Evolutionary conservation across 2,329 filamentous ascomycete genomes (phyloP), one percentile per base, ranked within the genome.

Genomic region (Rhytidhysteron rufulum): DNA sequence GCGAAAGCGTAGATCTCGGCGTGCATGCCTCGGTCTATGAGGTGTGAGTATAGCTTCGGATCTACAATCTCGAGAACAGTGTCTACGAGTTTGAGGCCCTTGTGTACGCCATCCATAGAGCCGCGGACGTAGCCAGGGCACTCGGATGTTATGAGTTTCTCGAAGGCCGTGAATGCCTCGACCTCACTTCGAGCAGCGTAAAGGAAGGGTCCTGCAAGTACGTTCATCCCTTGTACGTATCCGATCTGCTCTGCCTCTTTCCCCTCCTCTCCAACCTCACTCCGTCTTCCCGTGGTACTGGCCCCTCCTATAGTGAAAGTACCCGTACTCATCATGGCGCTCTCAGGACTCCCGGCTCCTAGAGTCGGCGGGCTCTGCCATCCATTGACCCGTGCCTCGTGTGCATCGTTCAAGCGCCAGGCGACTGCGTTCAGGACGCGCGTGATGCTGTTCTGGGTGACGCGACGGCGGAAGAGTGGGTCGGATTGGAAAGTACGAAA

Each of bases 151-250:
- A 98, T 81, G 48, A 96, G 85, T 31, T 82, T 83, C 61, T 95
- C 83, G 56, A 98, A 96, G 2, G 89, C 85, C 4, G 88, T 84
- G 55, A 95, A 98, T 2, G 93, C 93, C 68, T 98, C 90, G 5
- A 90, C 85, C 69, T 98, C 93, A 63, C 88, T 95, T 42, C 89
- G 83, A 1, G 93, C 90, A 4, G 88, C 89, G 63, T 98, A 98
- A 33, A 98, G 75, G 60, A 98, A 96, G 0, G 93, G 93, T 1
- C 93, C 93, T 8, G 90, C 91, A 13, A 98, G 79, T 30, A 98
- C 93, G 62, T 98, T 98, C 91, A 98, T 97, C 51, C 93, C 93
- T 67, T 98, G 93, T 2, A 98, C 91, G 56, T 98, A 98, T 30
- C 87, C 90, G 22, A 89, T 88, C 9, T 87, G 79, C 80, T 50